These are phyloP conservation scores for Colletotrichum truncatum DNA, from an alignment of 2,329 filamentous ascomycete species.

Conservation along the genomic window DNA sequence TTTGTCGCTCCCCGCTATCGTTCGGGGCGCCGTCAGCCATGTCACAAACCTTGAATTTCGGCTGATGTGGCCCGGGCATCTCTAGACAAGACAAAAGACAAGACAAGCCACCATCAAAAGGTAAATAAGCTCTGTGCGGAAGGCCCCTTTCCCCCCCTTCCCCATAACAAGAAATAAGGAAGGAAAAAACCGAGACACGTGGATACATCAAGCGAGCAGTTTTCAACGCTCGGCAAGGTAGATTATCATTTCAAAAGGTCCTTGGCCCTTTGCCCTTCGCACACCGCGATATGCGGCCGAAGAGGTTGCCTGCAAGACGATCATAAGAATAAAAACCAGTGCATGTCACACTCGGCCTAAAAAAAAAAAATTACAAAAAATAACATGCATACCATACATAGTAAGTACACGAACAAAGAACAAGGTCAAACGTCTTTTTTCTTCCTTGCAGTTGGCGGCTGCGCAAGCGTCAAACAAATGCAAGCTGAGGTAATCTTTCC, in stretches of 20 bases:
- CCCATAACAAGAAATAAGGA: not conserved
- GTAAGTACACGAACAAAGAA: too few species aligned
- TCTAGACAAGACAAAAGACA: conserved; percentile 7
- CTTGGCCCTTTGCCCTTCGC: not conserved
- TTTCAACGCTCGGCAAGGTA: not conserved
- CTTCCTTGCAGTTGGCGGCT: not conserved
- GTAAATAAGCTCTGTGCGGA: not conserved
- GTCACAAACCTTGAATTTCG: not conserved
- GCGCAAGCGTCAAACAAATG: not conserved
- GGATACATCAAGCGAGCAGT: not conserved
- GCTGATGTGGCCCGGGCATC: not conserved
- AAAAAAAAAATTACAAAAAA: too few species aligned
- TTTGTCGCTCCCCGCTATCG: not conserved
- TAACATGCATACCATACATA: too few species aligned
- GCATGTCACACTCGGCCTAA: too few species aligned
- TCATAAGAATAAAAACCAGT: too few species aligned
- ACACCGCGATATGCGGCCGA: not conserved
- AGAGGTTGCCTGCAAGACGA: too few species aligned
- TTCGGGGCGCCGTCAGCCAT: not conserved
- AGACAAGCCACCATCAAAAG: not conserved
- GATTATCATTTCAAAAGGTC: not conserved
- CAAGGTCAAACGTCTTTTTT: too few species aligned
- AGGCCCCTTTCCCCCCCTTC: not conserved
- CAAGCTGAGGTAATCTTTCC: not conserved
- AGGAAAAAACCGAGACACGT: conserved; percentile 12